Percentiles rank a stretch among this genome's conserved stretches.
These are phyloP conservation scores for Venturia nashicola DNA, from an alignment of 2,329 filamentous ascomycete genomes.

Conservation along the genomic window DNA sequence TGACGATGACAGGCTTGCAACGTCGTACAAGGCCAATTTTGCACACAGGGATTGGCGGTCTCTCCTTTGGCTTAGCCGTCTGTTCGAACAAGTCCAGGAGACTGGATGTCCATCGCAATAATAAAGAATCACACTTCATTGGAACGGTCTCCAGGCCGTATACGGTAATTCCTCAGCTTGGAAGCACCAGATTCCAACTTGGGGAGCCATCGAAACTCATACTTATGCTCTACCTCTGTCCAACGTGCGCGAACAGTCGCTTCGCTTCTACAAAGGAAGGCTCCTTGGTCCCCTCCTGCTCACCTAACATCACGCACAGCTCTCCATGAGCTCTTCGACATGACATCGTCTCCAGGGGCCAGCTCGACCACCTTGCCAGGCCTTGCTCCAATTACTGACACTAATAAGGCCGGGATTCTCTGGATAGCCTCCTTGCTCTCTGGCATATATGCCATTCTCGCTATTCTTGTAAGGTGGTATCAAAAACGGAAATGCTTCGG, in stretches of 20 bases:
- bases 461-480: conserved; percentile 15
- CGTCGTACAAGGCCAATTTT: background rate
- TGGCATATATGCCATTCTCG: conserved; percentile 16
- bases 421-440: conserved; percentile 19
- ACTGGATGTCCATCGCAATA: background rate
- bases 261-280: background rate
- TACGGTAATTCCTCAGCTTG: background rate
- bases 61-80: background rate
- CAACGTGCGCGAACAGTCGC: background rate
- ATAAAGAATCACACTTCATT: background rate
- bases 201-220: background rate
- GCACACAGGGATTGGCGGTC: background rate
- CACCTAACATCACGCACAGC: background rate
- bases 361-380: conserved; percentile 4
- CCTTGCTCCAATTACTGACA: conserved; percentile 14
- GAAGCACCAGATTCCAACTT: background rate
- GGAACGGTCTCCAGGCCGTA: background rate
- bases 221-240: background rate
- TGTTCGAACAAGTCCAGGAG: background rate
- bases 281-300: background rate
- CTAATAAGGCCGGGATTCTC: conserved; percentile 16
- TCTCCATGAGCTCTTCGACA: background rate
- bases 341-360: background rate
- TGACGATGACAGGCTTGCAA: background rate
- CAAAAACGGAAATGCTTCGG: conserved; percentile 18